Base-by-base conservation (phyloP, 441 rosid species). In the Euphorbia corollata region DNA sequence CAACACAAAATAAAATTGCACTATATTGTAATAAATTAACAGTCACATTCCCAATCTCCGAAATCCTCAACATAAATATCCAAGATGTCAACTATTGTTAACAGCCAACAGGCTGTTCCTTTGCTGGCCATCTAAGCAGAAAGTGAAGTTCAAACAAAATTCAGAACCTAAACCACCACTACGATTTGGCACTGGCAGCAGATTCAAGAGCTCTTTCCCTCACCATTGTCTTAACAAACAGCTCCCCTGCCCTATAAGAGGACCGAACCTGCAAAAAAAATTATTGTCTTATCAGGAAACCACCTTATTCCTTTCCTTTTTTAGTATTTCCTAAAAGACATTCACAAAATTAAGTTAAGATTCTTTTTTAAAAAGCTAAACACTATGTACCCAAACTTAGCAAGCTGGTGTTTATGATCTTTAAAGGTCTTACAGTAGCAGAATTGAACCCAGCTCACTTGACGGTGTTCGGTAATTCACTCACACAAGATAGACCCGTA, bases 161-260 rank as follows among this genome's bases (percentile, higher is more conserved):
- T 18, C 55, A 61, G 19, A 72, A 43, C 55, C 23, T 38, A 58
- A 22, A 47, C 20, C 50, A 10, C 47, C 61, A 60, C 59, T 73
- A 74, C 8, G 68, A 56, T 48, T 51, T 27, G 32, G 32, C 32
- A 27, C 4, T 22, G 19, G 75, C 74, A 63, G 72, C 73, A 43
- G 56, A 15, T 20, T 34, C 54, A 6, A 71, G 67, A 1, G 77
- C 77, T 63, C 76, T 85, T 74, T 85, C 92, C 77, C 74, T 87
- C 61, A 93, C 95, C 96, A 91, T 93, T 76, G 95, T 75, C 85
- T 91, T 74, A 4, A 93, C 95, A 73, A 84, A 93, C 67, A 93
- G 91, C 80, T 93, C 97, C 53, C 97, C 97, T 22, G 96, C 97
- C 74, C 96, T 85, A 54, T 89, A 91, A 12, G 96, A 89, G 51